These are phyloP conservation scores for Acaromyces ingoldii DNA, from an alignment of 1,284 basidiomycete species.

Conservation along the genomic window DNA sequence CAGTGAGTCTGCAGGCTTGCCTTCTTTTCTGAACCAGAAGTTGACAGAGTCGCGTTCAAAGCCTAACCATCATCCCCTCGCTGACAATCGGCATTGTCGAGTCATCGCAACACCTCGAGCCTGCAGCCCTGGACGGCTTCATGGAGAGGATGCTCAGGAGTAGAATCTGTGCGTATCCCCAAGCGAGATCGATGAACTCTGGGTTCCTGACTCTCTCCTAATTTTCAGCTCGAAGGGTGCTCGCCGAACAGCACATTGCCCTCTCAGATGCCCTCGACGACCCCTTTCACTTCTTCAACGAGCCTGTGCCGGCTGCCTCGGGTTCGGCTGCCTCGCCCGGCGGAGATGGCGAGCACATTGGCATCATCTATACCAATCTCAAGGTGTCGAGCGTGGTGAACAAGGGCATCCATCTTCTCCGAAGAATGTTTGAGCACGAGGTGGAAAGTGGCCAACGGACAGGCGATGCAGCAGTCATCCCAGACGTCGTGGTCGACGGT, in stretches of 20 bases:
- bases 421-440: conserved; percentile 59
- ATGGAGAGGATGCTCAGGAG: conserved; percentile 87
- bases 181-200: not conserved
- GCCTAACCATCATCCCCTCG: conserved; percentile 32
- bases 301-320: conserved; percentile 7
- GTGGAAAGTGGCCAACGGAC: conserved; percentile 38
- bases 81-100: conserved; percentile 51
- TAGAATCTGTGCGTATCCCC: conserved; percentile 61
- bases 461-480: conserved; percentile 52
- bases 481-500: conserved; percentile 69
- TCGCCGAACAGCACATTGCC: conserved; percentile 83
- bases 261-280: conserved; percentile 60
- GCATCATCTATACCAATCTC: conserved; percentile 76
- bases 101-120: conserved; percentile 66
- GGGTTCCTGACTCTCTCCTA: not conserved
- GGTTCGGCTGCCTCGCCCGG: conserved; percentile 3
- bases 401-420: conserved; percentile 67
- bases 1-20: conserved; percentile 60
- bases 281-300: conserved; percentile 41
- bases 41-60: conserved; percentile 63
- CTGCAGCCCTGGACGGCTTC: conserved; percentile 76
- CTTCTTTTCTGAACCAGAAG: conserved; percentile 26
- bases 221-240: conserved; percentile 63
- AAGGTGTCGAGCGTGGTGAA: conserved; percentile 57
- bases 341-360: conserved; percentile 60